Evolutionary conservation across 2,329 filamentous ascomycete species (phyloP), one percentile per base, ranked within the genome.

Genomic region (Myriosclerotinia curreyana): DNA sequence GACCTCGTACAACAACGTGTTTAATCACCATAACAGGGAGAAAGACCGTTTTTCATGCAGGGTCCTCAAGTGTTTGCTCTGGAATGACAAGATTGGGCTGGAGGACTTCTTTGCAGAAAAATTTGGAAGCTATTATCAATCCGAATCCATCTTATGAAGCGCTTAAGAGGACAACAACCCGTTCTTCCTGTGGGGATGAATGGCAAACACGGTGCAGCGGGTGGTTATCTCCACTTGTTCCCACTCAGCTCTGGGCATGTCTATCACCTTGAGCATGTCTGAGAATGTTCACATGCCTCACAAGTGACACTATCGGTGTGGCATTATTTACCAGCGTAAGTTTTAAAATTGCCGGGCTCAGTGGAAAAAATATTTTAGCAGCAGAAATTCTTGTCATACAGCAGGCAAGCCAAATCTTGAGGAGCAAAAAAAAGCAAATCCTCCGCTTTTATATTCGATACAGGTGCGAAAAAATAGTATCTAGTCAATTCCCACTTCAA

Each of bases 31-130:
- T 42, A 34, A 42, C 55, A 31, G 28, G 28, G 55, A 46, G n/a
- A n/a, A 34, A 58, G 14, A 36, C 1, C 42, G 20, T 25, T 58
- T 34, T 34, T 11, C 31, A 25, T 48, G 55, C 55, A 36, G 28
- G 20, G 20, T 25, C 55, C 31, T 22, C 44, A 46, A 22, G 14
- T 22, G 36, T 58, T 58, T 25, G 28, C 48, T 58, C 55, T 48
- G 48, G 55, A 58, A 58, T 58, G 31, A 36, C 20, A 5, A n/a
- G 55, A 46, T 58, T 48, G 55, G 55, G 55, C 55, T 58, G 42
- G 42, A 48, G 36, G 44, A 44, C 40, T 58, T 58, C 54, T 56
- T n/a, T 56, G 53, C 53, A 56, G 53, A 1, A 15, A 17, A 34
- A 44, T 56, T 44, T 56, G 17, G 53, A 44, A 56, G 40, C 53